These are phyloP conservation scores for Neckera pumila DNA, from an alignment of 225 moss, liverwort and hornwort genomes.

Conservation along the genomic window DNA sequence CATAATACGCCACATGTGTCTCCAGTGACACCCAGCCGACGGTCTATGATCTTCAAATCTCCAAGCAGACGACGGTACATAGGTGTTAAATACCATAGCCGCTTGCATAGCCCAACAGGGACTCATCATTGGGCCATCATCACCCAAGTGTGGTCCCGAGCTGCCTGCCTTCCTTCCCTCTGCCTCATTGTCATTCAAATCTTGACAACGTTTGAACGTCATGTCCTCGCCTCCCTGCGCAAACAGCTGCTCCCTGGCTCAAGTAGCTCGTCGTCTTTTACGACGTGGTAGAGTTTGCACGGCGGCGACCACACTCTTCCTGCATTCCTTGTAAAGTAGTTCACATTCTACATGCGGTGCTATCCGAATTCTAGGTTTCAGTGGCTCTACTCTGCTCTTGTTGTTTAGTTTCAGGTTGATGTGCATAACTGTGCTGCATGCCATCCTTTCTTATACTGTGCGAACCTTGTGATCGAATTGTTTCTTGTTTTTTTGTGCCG, in stretches of 20 bases:
- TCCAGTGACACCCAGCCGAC: neutral
- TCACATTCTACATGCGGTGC: neutral
- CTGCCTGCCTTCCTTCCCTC: neutral
- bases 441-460: neutral
- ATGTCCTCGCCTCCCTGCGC: too few relatives aligned
- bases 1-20: conserved; percentile 4
- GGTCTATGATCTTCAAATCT: conserved; percentile 15
- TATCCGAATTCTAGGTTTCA: neutral
- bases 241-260: neutral
- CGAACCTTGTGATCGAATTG: neutral
- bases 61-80: neutral
- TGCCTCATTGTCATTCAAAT: neutral
- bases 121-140: conserved; percentile 5
- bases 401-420: neutral
- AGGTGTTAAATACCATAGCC: neutral
- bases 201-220: neutral
- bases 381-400: neutral
- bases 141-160: neutral
- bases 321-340: neutral
- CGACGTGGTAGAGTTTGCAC: neutral
- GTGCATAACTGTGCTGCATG: neutral
- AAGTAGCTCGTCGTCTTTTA: neutral
- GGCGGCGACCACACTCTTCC: neutral
- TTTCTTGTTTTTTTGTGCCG: neutral
- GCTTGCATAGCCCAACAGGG: neutral